Conservation (phyloP, 1,284 basidiomycete species). For the Fistulina hepatica region DNA sequence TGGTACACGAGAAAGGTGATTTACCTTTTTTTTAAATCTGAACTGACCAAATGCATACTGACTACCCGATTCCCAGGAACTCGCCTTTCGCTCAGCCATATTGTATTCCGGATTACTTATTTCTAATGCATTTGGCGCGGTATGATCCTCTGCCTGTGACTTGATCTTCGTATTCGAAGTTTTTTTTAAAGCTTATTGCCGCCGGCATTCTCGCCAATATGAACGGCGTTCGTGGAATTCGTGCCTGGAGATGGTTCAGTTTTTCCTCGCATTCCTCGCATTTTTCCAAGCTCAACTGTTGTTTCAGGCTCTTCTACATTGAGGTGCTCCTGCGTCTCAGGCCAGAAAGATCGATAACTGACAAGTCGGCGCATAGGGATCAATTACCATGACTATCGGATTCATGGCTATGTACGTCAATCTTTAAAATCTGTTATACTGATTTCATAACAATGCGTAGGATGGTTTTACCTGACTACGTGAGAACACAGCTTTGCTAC, state of each 20-base stretch:
- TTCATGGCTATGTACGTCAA: conserved; percentile 37
- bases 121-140: conserved; percentile 7
- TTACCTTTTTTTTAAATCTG: neutral
- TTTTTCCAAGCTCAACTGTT: too few relatives aligned
- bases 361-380: too few relatives aligned
- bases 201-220: conserved; percentile 34
- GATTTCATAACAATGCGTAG: conserved; percentile 20
- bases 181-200: conserved; percentile 18
- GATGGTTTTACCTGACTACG: conserved; percentile 46
- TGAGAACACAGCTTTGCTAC: conserved; percentile 19
- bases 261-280: too few relatives aligned
- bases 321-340: too few relatives aligned
- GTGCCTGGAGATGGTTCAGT: conserved; percentile 30
- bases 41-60: neutral
- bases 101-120: conserved; percentile 2
- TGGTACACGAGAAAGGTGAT: conserved; percentile 55
- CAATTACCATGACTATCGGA: conserved; percentile 45
- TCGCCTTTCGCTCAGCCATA: conserved; percentile 2
- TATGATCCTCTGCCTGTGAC: neutral
- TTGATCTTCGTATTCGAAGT: neutral
- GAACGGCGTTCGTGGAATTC: conserved; percentile 32
- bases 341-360: too few relatives aligned
- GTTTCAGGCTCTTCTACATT: too few relatives aligned
- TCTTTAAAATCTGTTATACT: conserved; percentile 13
- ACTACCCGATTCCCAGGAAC: conserved; percentile 1